phyloP scores from a whole-genome alignment of 2,329 filamentous ascomycete species.

The Colletotrichum acutatum region DNA sequence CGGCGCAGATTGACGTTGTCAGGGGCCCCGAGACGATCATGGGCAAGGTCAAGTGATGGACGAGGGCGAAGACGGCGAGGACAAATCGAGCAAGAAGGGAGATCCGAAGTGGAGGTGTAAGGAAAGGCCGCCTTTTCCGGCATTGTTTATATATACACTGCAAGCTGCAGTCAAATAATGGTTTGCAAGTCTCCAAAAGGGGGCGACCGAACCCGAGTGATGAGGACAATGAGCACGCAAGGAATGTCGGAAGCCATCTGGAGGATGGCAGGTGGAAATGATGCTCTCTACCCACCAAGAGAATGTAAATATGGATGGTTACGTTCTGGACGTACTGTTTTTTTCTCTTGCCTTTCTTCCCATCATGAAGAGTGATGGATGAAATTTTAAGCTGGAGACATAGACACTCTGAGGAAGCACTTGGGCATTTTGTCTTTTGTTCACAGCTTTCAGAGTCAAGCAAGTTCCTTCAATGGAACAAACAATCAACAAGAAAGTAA shows the following conservation, averaged over 20 bases:
- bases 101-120: no score
- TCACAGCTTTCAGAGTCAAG: background rate
- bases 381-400: background rate
- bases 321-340: background rate
- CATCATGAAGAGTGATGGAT: background rate
- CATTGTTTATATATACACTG: background rate
- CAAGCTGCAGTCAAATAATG: background rate
- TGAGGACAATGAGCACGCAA: background rate
- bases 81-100: no score
- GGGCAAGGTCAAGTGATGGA: conserved; percentile 82
- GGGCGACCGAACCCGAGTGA: background rate
- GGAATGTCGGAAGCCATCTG: background rate
- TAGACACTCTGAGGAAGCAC: background rate
- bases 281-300: background rate
- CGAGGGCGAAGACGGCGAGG: no score
- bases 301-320: background rate
- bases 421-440: background rate
- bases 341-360: background rate
- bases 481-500: background rate
- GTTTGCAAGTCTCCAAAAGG: background rate
- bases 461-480: background rate
- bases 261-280: background rate
- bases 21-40: conserved; percentile 92
- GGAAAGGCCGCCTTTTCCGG: no score
- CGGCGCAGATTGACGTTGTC: conserved; percentile 85